phyloP scores from a whole-genome alignment of 2,329 filamentous ascomycete species.

The Ceratocystis destructans region DNA sequence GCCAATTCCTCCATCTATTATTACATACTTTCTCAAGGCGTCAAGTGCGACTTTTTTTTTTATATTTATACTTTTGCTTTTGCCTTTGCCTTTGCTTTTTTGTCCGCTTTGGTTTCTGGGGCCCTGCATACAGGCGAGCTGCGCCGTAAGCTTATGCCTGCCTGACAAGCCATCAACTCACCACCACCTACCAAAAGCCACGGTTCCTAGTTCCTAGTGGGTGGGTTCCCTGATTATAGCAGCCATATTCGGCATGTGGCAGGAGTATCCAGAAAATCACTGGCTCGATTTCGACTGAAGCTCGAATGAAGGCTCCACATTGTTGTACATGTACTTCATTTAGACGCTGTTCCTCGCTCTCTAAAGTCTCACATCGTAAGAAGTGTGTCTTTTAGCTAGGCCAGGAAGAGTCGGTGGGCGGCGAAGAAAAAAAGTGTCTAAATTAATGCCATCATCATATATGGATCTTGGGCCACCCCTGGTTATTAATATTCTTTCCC shows the following conservation, averaged over 20 bases:
- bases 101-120: neutral
- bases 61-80: neutral
- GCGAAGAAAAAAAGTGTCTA: neutral
- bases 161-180: neutral
- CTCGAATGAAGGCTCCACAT: neutral
- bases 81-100: neutral
- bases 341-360: neutral
- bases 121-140: constrained; percentile 1
- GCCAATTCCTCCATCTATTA: too few species aligned
- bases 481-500: neutral
- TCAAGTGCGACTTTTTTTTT: neutral
- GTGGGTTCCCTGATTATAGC: neutral
- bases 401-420: too few species aligned
- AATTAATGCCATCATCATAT: neutral
- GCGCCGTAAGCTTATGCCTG: constrained; percentile 4
- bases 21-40: too few species aligned
- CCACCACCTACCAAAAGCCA: neutral
- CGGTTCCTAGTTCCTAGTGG: neutral
- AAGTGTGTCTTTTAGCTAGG: too few species aligned
- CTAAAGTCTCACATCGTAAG: too few species aligned
- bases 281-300: neutral
- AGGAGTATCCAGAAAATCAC: neutral
- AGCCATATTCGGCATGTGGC: neutral
- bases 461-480: neutral
- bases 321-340: neutral